Base-by-base conservation (phyloP, 768 basidiomycete species). In the Tricholoma sp. region DNA sequence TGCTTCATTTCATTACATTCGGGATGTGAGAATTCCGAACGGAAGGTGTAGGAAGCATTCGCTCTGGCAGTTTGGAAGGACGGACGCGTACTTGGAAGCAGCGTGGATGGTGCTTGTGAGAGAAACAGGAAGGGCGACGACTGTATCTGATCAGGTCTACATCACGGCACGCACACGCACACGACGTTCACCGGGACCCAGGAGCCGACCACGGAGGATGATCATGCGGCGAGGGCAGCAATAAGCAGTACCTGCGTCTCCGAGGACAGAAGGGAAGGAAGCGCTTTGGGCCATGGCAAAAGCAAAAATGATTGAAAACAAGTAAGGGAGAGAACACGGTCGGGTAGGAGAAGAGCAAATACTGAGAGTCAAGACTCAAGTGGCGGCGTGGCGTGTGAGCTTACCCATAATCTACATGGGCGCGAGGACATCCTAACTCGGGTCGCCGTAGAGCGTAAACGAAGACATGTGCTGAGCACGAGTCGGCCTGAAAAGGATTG, bases 21-120 rank as follows among this genome's bases (percentile, higher is more conserved):
- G 50, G 54, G 58, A 55, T 52, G 58, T 50, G 41, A 51, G 54
- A 59, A 51, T 50, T 43, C 54, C 50, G 54, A 52, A 50, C 43
- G 29, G 52, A 49, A 50, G 45, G 47, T n/a, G 11, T n/a, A 18
- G 54, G 35, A 32, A 46, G 50, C 10, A 7, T 32, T 9, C 31
- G 31, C n/a, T n/a, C n/a, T n/a, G n/a, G n/a, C n/a, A n/a, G n/a
- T 32, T n/a, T 12, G 8, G 27, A 32, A 32, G 41, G 35, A 27
- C 12, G 37, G 37, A 32, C 27, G 37, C 16, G 27, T 31, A 50
- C 29, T 29, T 24, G 35, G 27, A 11, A 12, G 24, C 21, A 7
- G 16, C 10, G 18, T 29, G 32, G 50, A 22, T 21, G 41, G 47
- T 21, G 9, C 4, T 34, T 10, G 12, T 32, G 31, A 32, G 31